phyloP scores from a whole-genome alignment of 1,284 basidiomycete species.

The Leccinum subrobustum region DNA sequence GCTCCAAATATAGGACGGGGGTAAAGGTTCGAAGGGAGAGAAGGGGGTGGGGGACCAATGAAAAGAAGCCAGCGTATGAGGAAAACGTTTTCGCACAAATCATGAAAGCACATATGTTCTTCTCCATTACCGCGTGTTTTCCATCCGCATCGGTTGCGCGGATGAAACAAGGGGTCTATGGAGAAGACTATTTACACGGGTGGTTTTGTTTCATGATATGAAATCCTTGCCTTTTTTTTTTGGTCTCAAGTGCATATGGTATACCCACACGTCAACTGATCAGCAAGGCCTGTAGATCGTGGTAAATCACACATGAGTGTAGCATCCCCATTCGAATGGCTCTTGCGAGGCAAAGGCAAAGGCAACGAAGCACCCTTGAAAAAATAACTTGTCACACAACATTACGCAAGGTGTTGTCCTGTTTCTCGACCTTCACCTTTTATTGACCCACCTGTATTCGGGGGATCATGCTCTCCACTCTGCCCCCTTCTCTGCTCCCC shows the following conservation, averaged over 20 bases:
- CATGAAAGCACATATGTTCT: not conserved
- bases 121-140: slow-evolving; percentile 8
- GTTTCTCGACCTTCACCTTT: not conserved
- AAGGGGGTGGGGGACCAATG: not conserved
- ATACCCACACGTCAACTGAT: slow-evolving; percentile 11
- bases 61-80: not conserved
- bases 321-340: not conserved
- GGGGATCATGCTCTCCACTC: not conserved
- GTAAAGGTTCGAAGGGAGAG: not conserved
- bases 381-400: not conserved
- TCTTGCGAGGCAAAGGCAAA: not conserved
- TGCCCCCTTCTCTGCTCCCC: not conserved
- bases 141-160: slow-evolving; percentile 14
- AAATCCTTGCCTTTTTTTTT: slow-evolving; percentile 11
- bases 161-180: slow-evolving; percentile 21
- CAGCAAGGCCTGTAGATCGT: slow-evolving; percentile 15
- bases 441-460: not conserved
- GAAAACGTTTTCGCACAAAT: not conserved
- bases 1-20: not conserved
- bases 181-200: not conserved
- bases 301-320: not conserved
- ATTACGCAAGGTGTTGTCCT: not conserved
- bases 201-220: slow-evolving; percentile 20
- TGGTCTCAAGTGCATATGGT: too few relatives aligned
- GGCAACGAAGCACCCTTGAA: not conserved